Base-by-base conservation (phyloP, 257 asterid species). In the Nicotiana sylvestris region DNA sequence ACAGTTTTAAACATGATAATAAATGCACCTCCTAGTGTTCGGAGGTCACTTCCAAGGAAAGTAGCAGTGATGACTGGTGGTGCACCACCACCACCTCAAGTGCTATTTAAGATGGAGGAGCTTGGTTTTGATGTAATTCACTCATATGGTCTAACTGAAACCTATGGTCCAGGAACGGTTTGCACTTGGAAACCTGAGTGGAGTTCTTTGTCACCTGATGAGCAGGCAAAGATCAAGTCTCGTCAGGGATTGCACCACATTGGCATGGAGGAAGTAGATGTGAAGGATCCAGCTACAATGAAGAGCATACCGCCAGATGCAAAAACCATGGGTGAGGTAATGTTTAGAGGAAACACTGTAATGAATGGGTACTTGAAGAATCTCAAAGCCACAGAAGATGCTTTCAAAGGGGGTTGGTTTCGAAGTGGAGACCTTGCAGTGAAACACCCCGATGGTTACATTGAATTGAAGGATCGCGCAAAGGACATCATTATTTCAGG, bases 111-210 rank as follows among this genome's bases (percentile, higher is more conserved):
- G 77, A 43, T 80, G 61, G 77, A 65, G 27, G 27, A 49, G 46
- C 83, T 80, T 5, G 83, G 83, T 49, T 80, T 80, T 68, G 5
- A 27, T 35, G 77, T 80, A 9, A 53, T 21, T 4, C 83, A 80
- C 76, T 66, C 77, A 1, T 80, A 80, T 53, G 83, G 83, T 33
- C 77, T 80, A 49, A 80, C 83, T 4, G 83, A 80, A 53, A 68
- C 76, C 4, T 21, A 66, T 25, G 83, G 83, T 39, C 77, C 77
- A 13, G 83, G 43, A 27, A 39, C 72, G 2, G 76, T 25, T 39
- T 80, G 83, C 62, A 33, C 61, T n/a, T 80, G 83, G 83, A 49
- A 80, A 68, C 65, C 83, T 9, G 57, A 80, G 70, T 80, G 83
- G 83, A 49, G 4, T 16, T 46, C 60, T 29, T 27, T 80, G 18